Evolutionary conservation across 805 yeast genomes (phyloP), one percentile per base, ranked within the genome.

Genomic region (Monosporozyma aquatica): DNA sequence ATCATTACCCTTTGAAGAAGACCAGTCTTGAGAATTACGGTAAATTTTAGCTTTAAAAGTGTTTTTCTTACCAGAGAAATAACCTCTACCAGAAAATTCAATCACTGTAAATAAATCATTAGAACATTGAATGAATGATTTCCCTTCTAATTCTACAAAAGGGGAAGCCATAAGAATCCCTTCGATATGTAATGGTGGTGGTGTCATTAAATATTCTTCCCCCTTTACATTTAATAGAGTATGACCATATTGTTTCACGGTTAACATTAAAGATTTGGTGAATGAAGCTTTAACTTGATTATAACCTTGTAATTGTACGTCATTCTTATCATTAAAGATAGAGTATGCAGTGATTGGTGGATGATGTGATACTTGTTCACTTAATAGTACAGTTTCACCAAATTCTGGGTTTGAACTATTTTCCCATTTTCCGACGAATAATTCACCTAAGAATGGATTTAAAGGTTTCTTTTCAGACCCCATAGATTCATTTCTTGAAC

Each of bases 381-480:
- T 77, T 42, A 87, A 66, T 57, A 90, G 69, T 10, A 78, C 65
- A 21, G 95, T 84, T 47, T 85, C 94, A 33, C 95, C 95, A 13
- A 75, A 63, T 42, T 66, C 69, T 9, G 68, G 62, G 34, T 72
- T 74, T 22, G 75, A 59, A 38, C 59, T 57, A 50, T 78, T 86
- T 3, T 65, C 66, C 95, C 97, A 87, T 55, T 82, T 79, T 38
- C 96, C 97, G 29, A 86, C 83, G 55, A 89, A 92, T 39, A 87
- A 70, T 68, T 92, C 98, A 44, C 98, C 98, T 50, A 92, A 69
- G 57, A 92, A 90, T 36, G 98, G 98, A 61, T 92, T 92, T 61
- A 92, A 70, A 7, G 98, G 97, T 66, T 92, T 92, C 75, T 92
- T 92, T 66, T 92, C 98, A 33, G 86, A 73, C n/a, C 97, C 97